Percentiles rank a stretch among this genome's conserved stretches.
These are phyloP conservation scores for Daldinia vernicosa DNA, from an alignment of 495 filamentous ascomycete genomes.

Conservation along the genomic window DNA sequence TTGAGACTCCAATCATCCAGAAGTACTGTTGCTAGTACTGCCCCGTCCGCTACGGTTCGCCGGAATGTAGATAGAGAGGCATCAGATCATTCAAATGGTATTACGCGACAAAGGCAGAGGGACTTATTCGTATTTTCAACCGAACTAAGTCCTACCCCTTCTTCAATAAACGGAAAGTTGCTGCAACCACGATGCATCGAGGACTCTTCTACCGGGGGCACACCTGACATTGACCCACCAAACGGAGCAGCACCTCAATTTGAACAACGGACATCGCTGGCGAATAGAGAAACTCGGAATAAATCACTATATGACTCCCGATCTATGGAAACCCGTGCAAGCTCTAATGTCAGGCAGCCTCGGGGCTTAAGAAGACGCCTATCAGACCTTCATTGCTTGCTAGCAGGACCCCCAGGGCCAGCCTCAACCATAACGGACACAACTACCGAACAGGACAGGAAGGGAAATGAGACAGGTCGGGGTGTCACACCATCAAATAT, in stretches of 20 bases:
- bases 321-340: conserved; percentile 9
- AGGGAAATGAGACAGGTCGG: neutral
- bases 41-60: conserved; percentile 31
- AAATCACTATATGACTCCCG: conserved; percentile 14
- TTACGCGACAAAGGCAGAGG: conserved; percentile 26
- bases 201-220: conserved; percentile 1
- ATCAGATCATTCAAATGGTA: conserved; percentile 14
- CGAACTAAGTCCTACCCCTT: conserved; percentile 9
- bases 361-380: conserved; percentile 38
- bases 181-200: conserved; percentile 7
- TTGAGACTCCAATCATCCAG: conserved; percentile 43
- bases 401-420: conserved; percentile 20
- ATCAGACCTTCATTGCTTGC: conserved; percentile 42
- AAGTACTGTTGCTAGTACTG: conserved; percentile 26
- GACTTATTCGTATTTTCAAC: conserved; percentile 38
- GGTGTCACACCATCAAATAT: conserved; percentile 9
- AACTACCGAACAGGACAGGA: neutral
- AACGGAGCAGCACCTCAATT: conserved; percentile 1
- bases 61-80: conserved; percentile 17
- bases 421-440: conserved; percentile 2
- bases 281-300: neutral
- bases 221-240: neutral
- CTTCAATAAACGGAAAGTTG: conserved; percentile 13
- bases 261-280: neutral
- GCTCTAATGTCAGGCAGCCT: conserved; percentile 18